These are phyloP conservation scores for Cyclospora cayetanensis DNA, from an alignment of 169 alveolate species.

Conservation along the genomic window DNA sequence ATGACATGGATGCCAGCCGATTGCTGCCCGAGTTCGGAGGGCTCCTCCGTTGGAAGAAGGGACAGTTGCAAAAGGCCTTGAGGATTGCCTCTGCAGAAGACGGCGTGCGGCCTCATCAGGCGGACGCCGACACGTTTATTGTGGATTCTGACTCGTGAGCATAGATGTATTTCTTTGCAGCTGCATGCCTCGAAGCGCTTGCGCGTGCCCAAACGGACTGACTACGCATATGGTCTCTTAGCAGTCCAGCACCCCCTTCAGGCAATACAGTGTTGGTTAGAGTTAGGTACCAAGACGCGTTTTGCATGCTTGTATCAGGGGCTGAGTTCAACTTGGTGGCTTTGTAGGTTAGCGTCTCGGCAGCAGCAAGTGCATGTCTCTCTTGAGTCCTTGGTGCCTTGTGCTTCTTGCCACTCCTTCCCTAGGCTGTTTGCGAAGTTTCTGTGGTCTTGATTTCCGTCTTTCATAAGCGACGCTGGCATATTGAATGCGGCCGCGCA, in stretches of 20 bases:
- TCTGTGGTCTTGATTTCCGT: not conserved
- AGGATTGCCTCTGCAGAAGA: conserved; percentile 24
- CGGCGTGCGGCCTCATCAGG: not conserved
- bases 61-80: not conserved
- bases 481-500: not conserved
- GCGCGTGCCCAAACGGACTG: too few relatives aligned
- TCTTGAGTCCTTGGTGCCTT: too few relatives aligned
- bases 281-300: not conserved
- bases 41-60: not conserved
- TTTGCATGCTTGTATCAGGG: not conserved
- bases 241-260: not conserved
- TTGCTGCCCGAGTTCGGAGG: not conserved
- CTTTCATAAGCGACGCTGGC: not conserved
- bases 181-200: not conserved
- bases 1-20: not conserved
- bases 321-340: not conserved
- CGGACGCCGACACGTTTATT: conserved; percentile 25
- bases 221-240: not conserved
- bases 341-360: not conserved
- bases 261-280: not conserved
- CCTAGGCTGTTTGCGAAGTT: too few relatives aligned
- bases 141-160: conserved; percentile 25
- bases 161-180: not conserved
- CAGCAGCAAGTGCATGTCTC: too few relatives aligned
- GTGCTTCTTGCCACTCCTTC: too few relatives aligned